Conservation (phyloP, 192 early-diverging fungal species). For the Rhizoclosmatium globosum region DNA sequence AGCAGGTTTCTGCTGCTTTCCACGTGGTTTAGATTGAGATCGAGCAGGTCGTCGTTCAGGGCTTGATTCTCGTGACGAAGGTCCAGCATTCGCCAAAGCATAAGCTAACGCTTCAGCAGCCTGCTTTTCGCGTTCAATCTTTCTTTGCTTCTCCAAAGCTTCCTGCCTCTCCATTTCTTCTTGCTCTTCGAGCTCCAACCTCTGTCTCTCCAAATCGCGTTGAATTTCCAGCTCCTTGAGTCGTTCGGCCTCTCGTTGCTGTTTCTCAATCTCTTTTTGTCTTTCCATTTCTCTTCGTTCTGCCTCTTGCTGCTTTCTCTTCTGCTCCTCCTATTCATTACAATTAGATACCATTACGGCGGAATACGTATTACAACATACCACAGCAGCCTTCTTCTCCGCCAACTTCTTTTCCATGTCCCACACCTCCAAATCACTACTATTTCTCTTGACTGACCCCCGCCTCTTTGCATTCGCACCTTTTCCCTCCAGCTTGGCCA, state of each 20-base stretch:
- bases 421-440: slow-evolving; percentile 14
- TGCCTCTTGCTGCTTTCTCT: neutral
- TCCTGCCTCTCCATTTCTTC: neutral
- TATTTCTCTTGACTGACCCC: neutral
- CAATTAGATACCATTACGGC: neutral
- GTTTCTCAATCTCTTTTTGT: neutral
- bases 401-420: slow-evolving; percentile 9
- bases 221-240: slow-evolving; percentile 1
- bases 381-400: slow-evolving; percentile 15
- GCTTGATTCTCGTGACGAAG: neutral
- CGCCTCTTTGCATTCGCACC: neutral
- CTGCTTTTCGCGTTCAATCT: neutral
- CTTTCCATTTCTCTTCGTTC: neutral
- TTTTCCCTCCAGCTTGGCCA: slow-evolving; percentile 13
- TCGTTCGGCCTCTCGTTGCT: neutral
- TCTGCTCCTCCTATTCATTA: neutral
- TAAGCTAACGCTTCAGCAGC: neutral
- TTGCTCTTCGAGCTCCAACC: slow-evolving; percentile 2
- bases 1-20: no score
- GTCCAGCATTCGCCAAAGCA: neutral
- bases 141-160: neutral
- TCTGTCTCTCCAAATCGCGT: neutral
- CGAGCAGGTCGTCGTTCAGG: neutral
- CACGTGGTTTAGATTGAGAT: neutral
- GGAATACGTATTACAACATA: neutral